Percentiles rank a stretch among this genome's conserved stretches.
phyloP scores from a whole-genome alignment of 1,139 yeast genomes.

The Eremothecium sinecaudum region DNA sequence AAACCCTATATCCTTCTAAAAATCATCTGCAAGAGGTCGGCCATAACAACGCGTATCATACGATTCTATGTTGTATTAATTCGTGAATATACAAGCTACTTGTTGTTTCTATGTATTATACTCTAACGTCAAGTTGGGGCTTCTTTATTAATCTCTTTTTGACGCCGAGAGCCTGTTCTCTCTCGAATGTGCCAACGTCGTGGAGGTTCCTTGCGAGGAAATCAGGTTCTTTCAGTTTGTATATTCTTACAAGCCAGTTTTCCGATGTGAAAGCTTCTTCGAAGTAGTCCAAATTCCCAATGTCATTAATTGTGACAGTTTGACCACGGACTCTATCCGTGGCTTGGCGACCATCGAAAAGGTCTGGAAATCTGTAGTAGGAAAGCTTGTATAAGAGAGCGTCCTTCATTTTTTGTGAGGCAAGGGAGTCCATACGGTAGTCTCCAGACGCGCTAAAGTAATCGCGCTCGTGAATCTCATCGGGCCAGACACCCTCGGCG shows the following conservation, averaged over 20 bases:
- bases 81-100: no score
- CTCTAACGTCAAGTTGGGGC: conserved; percentile 40
- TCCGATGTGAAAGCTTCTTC: conserved; percentile 95
- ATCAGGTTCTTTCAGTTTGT: conserved; percentile 85
- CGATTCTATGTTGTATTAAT: no score
- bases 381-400: conserved; percentile 94
- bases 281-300: conserved; percentile 60
- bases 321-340: conserved; percentile 86
- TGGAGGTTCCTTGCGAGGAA: conserved; percentile 68
- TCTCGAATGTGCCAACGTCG: conserved; percentile 42
- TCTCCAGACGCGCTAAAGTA: conserved; percentile 82
- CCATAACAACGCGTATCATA: no score
- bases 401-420: conserved; percentile 76
- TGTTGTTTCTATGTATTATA: conserved; percentile 12
- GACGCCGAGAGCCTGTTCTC: conserved; percentile 27
- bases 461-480: conserved; percentile 77
- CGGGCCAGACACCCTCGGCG: conserved; percentile 99
- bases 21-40: no score
- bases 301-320: conserved; percentile 46
- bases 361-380: conserved; percentile 73
- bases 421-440: conserved; percentile 74
- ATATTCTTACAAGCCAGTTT: conserved; percentile 94
- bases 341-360: conserved; percentile 56
- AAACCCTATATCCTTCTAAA: no score
- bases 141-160: conserved; percentile 45